Evolutionary conservation across 306 rosid genomes (phyloP).

Genomic region (Lotus japonicus): DNA sequence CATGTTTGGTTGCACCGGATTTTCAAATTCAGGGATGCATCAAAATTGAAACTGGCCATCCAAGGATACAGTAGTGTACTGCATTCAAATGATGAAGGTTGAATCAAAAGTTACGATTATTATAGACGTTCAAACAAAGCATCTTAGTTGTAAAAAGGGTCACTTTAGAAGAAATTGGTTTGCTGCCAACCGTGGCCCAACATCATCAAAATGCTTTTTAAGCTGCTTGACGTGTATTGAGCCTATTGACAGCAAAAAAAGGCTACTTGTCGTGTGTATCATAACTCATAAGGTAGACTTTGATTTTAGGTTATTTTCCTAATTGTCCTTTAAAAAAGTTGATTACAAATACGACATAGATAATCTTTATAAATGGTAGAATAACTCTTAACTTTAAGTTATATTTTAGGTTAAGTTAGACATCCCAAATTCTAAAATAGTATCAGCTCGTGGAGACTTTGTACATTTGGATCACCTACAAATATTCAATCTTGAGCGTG

Average conservation of each 20-base stretch:
- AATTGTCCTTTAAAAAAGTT: too few species aligned
- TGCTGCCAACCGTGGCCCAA: conserved; percentile 18
- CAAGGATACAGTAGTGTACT: background rate
- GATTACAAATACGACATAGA: too few species aligned
- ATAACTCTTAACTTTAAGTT: too few species aligned
- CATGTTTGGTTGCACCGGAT: background rate
- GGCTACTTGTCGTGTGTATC: conserved; percentile 25
- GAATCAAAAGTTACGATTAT: conserved; percentile 2
- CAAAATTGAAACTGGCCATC: background rate
- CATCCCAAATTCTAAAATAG: too few species aligned
- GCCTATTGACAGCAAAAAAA: background rate
- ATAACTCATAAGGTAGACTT: conserved; percentile 25
- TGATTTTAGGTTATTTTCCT: background rate
- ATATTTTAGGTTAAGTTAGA: too few species aligned
- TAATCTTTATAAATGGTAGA: too few species aligned
- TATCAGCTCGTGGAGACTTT: too few species aligned
- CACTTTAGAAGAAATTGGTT: conserved; percentile 6
- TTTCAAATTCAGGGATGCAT: background rate
- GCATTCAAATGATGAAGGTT: conserved; percentile 24
- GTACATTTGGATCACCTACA: too few species aligned
- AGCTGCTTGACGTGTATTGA: conserved; percentile 16
- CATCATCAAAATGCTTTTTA: conserved; percentile 1
- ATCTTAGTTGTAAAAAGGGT: conserved; percentile 32
- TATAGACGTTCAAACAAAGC: conserved; percentile 21
- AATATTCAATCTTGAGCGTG: too few species aligned